phyloP scores from a whole-genome alignment of 192 early-diverging fungal genomes.

The Rhizophagus clarus region DNA sequence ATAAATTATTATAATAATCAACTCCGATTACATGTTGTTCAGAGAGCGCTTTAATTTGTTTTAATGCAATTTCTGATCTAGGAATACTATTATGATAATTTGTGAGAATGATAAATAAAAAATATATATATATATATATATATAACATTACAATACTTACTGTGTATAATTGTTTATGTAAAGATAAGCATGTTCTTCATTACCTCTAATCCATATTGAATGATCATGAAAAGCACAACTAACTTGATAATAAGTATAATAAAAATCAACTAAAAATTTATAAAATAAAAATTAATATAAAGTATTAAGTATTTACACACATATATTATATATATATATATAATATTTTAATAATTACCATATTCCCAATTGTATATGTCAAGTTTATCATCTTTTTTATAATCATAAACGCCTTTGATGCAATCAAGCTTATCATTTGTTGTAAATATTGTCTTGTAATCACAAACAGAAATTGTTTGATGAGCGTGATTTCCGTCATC shows the following conservation, averaged over 20 bases:
- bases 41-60: neutral
- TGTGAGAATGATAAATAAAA: neutral
- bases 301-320: too few species aligned
- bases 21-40: neutral
- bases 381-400: neutral
- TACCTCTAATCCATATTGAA: neutral
- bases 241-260: slow-evolving; percentile 1
- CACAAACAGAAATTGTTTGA: neutral
- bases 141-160: too few species aligned
- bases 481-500: neutral
- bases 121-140: too few species aligned
- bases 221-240: neutral
- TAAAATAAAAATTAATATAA: neutral
- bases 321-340: too few species aligned
- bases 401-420: neutral
- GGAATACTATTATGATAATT: neutral
- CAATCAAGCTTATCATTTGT: neutral
- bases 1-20: neutral
- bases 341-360: neutral
- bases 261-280: neutral
- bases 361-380: neutral
- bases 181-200: neutral
- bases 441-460: neutral
- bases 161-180: neutral
- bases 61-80: neutral